These are phyloP conservation scores for Capronia coronata DNA, from an alignment of 2,329 filamentous ascomycete genomes.

Conservation along the genomic window DNA sequence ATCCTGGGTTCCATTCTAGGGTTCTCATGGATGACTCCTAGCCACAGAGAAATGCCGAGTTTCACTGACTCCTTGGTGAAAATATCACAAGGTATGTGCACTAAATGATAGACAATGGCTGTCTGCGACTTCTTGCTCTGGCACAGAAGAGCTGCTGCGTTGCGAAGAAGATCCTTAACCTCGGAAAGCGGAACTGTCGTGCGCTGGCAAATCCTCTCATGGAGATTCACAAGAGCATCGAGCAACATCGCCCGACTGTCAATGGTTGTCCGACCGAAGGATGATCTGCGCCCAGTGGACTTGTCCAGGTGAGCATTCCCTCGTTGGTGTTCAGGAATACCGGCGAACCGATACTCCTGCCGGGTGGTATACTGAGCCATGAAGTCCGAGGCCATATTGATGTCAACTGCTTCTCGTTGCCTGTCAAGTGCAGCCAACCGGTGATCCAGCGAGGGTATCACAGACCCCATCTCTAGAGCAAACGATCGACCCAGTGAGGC, in stretches of 20 bases:
- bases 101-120: conserved; percentile 75
- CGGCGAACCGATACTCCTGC: conserved; percentile 88
- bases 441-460: conserved; percentile 80
- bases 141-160: conserved; percentile 81
- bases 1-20: conserved; percentile 79
- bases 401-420: conserved; percentile 58
- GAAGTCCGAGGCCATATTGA: conserved; percentile 93
- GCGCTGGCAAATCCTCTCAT: conserved; percentile 62
- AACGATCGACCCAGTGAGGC: conserved; percentile 90
- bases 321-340: conserved; percentile 58
- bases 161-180: conserved; percentile 71
- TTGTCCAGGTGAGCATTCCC: conserved; percentile 13
- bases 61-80: conserved; percentile 96
- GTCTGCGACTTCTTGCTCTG: conserved; percentile 67
- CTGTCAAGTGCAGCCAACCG: conserved; percentile 74
- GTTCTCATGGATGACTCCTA: conserved; percentile 95
- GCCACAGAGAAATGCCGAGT: conserved; percentile 89
- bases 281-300: conserved; percentile 17
- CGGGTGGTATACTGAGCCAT: conserved; percentile 94
- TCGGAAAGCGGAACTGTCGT: conserved; percentile 66
- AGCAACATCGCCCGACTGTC: conserved; percentile 44
- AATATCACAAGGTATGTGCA: conserved; percentile 83
- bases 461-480: conserved; percentile 82
- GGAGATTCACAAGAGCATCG: conserved; percentile 62
- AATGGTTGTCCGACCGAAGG: conserved; percentile 5